These are phyloP conservation scores for Penicillium sp. DNA, from an alignment of 2,329 filamentous ascomycete species.

Conservation along the genomic window DNA sequence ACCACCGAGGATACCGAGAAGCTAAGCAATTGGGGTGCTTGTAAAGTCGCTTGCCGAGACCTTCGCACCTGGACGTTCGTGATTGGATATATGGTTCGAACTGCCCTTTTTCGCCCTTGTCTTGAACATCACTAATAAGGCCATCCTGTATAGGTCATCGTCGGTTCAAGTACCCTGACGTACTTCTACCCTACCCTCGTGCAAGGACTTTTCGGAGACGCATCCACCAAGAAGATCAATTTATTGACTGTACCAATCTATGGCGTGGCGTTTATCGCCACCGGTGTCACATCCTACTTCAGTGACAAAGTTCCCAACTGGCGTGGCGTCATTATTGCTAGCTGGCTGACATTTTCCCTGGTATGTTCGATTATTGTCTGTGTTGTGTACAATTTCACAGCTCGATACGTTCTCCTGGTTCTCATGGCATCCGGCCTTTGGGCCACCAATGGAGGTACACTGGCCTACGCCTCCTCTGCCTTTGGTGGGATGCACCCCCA, in stretches of 20 bases:
- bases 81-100: constrained; percentile 35
- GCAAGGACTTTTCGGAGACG: constrained; percentile 19
- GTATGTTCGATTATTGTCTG: constrained; percentile 37
- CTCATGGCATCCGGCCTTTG: constrained; percentile 50
- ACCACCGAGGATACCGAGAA: constrained; percentile 11
- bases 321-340: constrained; percentile 44
- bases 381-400: constrained; percentile 44
- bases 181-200: constrained; percentile 29
- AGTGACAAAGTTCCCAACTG: constrained; percentile 41
- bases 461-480: constrained; percentile 47
- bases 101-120: background rate
- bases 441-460: constrained; percentile 45
- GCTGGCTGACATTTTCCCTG: constrained; percentile 40
- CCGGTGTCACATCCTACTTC: constrained; percentile 41
- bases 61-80: constrained; percentile 37
- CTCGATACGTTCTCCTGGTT: constrained; percentile 48
- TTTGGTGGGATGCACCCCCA: constrained; percentile 45
- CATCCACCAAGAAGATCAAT: constrained; percentile 20
- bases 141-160: constrained; percentile 21
- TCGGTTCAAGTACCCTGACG: constrained; percentile 29
- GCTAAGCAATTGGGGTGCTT: constrained; percentile 15
- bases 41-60: constrained; percentile 14
- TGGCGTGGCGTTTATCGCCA: constrained; percentile 45
- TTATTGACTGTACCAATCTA: constrained; percentile 44
- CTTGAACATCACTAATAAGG: background rate